Base-by-base conservation (phyloP, 495 filamentous ascomycete species). In the Ascodesmis nigricans region DNA sequence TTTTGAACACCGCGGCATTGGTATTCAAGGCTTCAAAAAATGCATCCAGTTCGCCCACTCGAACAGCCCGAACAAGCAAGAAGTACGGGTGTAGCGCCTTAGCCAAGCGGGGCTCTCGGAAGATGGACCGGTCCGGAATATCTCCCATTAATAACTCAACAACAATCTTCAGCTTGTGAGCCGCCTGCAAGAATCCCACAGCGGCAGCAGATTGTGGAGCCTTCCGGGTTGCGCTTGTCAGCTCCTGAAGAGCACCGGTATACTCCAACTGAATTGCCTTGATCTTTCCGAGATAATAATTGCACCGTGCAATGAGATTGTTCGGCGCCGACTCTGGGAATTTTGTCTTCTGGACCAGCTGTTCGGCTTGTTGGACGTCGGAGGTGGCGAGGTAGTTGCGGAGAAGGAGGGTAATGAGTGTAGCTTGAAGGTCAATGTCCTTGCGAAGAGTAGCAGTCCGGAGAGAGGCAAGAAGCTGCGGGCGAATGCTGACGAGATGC, bases 71-170 rank as follows among this genome's bases (percentile, higher is more conserved):
- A 1, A 92, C 78, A 26, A 97, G 75, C 25, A 78, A 60, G 49
- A 97, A 73, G 61, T 97, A 97, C 2, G 87, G 83, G 40, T 78
- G 71, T 42, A 95, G 65, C 17, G 87, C 71, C 38, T 69, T 65
- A 54, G 93, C 87, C 51, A 95, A 69, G 37, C 63, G 70, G 3
- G 80, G 66, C 43, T 80, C 73, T 23, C 87, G 79, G 71, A 97
- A 97, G 36, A 82, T 71, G 2, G 78, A 70, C 36, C 87, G 78
- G 48, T 95, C 84, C 19, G 87, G 87, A 42, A 97, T 95, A 56
- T 97, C 87, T 33, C 87, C 87, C 90, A 97, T 97, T 28, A 97
- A 64, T 38, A 97, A 62, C 58, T 97, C 87, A 5, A 97, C 90
- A 6, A 97, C 81, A 4, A 93, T 69, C 39, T 93, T 58, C 22